Evolutionary conservation across 2,329 filamentous ascomycete genomes (phyloP).

Genomic region (Chaetothyriales sp.): DNA sequence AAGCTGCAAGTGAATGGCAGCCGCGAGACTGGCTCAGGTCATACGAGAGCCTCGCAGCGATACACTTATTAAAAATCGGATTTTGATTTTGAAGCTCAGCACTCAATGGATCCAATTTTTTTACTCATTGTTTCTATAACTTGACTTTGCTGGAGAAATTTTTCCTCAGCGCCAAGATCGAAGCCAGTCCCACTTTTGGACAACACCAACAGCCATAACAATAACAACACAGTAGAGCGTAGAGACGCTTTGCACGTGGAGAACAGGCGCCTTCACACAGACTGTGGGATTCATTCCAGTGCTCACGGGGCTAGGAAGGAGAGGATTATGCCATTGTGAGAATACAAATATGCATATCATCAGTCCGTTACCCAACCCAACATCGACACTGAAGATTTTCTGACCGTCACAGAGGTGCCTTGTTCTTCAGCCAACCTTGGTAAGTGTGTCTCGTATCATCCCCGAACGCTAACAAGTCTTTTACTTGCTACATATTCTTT

Average conservation of each 20-base stretch:
- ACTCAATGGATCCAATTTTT: background rate
- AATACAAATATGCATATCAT: slow-evolving; percentile 10
- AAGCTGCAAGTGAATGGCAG: background rate
- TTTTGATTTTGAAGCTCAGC: background rate
- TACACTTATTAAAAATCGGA: background rate
- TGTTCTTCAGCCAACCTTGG: slow-evolving; percentile 95
- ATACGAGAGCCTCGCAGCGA: background rate
- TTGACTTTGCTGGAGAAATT: background rate
- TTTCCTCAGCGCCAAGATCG: background rate
- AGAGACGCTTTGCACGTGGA: background rate
- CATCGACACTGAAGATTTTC: background rate
- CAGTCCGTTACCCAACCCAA: slow-evolving; percentile 7
- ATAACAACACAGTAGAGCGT: background rate
- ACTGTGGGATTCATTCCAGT: background rate
- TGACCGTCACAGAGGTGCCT: slow-evolving; percentile 31
- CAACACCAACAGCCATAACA: background rate
- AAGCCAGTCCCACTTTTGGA: background rate
- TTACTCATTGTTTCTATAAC: background rate
- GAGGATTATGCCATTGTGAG: background rate
- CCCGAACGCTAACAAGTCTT: background rate
- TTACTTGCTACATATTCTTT: background rate
- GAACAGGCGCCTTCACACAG: background rate
- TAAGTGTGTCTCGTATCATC: slow-evolving; percentile 13
- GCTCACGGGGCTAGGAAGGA: background rate
- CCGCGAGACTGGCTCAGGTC: background rate